phyloP scores from a whole-genome alignment of 1,139 yeast genomes.

The Diutina catenulata region DNA sequence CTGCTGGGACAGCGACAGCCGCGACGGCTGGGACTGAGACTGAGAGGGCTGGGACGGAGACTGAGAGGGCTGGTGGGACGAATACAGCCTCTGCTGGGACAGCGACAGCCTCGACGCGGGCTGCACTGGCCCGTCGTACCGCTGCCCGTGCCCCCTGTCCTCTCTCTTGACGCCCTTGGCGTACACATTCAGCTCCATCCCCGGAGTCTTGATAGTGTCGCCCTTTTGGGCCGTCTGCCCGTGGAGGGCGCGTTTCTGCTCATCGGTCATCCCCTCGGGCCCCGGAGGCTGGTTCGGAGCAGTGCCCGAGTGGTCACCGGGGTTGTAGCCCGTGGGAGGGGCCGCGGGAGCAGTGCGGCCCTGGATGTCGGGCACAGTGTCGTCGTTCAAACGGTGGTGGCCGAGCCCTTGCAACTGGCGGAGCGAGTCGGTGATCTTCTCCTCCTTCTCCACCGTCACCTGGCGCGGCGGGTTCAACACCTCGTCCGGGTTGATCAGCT shows the following conservation, averaged over 20 bases:
- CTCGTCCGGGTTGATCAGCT: slow-evolving; percentile 9
- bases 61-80: no score
- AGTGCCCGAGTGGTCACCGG: neutral
- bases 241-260: neutral
- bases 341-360: slow-evolving; percentile 5
- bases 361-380: neutral
- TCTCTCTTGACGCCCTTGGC: no score
- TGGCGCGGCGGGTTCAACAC: slow-evolving; percentile 11
- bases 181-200: no score
- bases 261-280: neutral
- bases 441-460: slow-evolving; percentile 6
- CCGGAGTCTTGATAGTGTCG: no score
- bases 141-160: no score
- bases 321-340: neutral
- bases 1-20: no score
- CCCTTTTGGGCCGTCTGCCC: neutral
- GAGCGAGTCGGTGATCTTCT: neutral
- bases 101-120: no score
- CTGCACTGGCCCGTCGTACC: no score
- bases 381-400: slow-evolving; percentile 6
- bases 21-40: no score
- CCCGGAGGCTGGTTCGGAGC: neutral
- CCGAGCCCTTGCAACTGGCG: neutral
- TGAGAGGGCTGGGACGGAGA: no score
- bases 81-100: no score